These are phyloP conservation scores for Auxenochlorella pyrenoidosa DNA, from an alignment of 139 green algal genomes.

Conservation along the genomic window DNA sequence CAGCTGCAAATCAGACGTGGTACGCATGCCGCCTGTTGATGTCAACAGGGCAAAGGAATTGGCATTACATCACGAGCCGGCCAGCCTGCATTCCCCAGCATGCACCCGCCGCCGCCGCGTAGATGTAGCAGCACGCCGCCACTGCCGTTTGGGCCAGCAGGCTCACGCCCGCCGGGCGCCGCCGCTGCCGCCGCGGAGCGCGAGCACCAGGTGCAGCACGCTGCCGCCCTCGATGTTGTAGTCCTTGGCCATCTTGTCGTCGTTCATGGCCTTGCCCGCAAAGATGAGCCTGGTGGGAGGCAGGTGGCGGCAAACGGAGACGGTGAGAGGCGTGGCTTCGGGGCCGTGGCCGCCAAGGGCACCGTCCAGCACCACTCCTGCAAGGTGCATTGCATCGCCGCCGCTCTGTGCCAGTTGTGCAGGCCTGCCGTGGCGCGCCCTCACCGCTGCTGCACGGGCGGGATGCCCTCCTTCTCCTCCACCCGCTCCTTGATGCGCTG, in stretches of 20 bases:
- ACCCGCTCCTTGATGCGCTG: conserved; percentile 99
- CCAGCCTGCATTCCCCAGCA: too few species aligned
- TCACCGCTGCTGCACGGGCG: conserved; percentile 95
- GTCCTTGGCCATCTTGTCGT: conserved; percentile 97
- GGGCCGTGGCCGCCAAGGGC: too few species aligned
- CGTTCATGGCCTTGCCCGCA: conserved; percentile 99
- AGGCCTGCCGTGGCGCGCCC: neutral
- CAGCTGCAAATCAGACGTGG: too few species aligned
- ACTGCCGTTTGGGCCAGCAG: neutral
- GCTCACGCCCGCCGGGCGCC: neutral
- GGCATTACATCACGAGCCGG: neutral
- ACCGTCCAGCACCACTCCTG: too few species aligned
- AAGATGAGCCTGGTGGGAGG: conserved; percentile 84
- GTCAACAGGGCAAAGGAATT: neutral
- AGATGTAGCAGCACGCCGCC: too few species aligned
- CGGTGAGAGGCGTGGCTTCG: too few species aligned
- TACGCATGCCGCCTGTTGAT: too few species aligned
- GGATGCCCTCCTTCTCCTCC: conserved; percentile 99
- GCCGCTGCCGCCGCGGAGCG: conserved; percentile 44
- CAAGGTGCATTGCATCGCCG: too few species aligned
- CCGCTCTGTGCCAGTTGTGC: too few species aligned
- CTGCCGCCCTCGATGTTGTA: conserved; percentile 95
- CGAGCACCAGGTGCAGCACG: conserved; percentile 93
- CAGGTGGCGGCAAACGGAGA: neutral
- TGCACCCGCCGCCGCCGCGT: too few species aligned